Evolutionary conservation across 1,139 yeast genomes (phyloP), one percentile per base, ranked within the genome.

Genomic region (Geotrichum citri-aurantii): DNA sequence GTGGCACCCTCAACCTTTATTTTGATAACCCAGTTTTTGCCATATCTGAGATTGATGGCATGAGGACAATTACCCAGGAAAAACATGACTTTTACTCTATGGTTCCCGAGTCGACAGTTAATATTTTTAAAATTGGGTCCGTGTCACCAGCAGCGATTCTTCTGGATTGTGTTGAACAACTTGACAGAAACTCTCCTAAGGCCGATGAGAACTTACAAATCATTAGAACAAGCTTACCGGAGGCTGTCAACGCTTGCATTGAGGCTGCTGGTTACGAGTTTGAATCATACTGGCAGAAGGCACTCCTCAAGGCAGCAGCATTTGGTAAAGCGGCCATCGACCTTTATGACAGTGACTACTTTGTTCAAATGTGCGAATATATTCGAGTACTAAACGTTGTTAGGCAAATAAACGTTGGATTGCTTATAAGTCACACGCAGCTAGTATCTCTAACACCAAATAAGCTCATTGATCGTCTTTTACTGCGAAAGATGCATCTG

Each of bases 121-220:
- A 83, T 48, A 79, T 90, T 24, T 91, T 90, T 70, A 83, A 81
- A 67, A 82, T 91, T 53, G 99, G 98, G 0, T 88, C 97, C 0
- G 80, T 90, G 0, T 81, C 88, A 24, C 88, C 97, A 0, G 81
- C 95, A 31, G 89, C 96, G 8, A 86, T 92, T 46, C 74, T 93
- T 48, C 73, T 89, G 3, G 97, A 92, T 71, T 87, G 97, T 21
- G 80, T 90, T 44, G 93, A 89, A 57, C 84, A 88, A 63, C 74
- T 90, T 19, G 79, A 83, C 10, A 75, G 77, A 48, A 85, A 86
- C 65, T 82, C 95, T 0, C 90, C 97, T 0, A 86, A 87, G 67
- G 96, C 97, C 0, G 89, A 89, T 66, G 91, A 89, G 60, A 89
- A 87, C 63, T 72, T 91, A 47, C 79, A 84, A 59, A 81, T 86